Percentiles rank a stretch among this genome's conserved stretches.
phyloP scores from a whole-genome alignment of 2,329 filamentous ascomycete species.

The Nothopassalora personata region DNA sequence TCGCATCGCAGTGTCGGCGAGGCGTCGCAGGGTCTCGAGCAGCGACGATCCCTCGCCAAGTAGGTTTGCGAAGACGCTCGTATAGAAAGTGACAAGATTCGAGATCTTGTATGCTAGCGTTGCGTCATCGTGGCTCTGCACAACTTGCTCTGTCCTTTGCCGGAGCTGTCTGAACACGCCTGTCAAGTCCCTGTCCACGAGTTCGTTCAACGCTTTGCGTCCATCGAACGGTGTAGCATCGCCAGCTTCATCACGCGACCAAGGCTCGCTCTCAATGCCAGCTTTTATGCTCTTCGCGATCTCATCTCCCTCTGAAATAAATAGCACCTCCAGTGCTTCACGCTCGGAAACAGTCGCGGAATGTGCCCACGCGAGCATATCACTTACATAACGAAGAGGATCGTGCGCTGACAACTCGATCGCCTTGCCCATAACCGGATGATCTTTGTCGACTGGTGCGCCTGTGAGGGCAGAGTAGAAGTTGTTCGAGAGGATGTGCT shows the following conservation, averaged over 20 bases:
- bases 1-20: conserved; percentile 71
- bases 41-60: conserved; percentile 65
- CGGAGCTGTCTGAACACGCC: conserved; percentile 79
- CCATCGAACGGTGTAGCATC: conserved; percentile 64
- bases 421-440: conserved; percentile 59
- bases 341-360: conserved; percentile 90
- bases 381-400: conserved; percentile 81
- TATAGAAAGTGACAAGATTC: conserved; percentile 86
- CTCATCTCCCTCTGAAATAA: conserved; percentile 84
- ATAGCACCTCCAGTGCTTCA: conserved; percentile 85
- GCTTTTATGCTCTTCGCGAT: conserved; percentile 76
- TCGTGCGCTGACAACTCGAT: conserved; percentile 94
- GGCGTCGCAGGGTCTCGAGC: conserved; percentile 59
- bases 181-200: conserved; percentile 79
- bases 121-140: conserved; percentile 86
- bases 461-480: conserved; percentile 88
- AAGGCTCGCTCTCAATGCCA: conserved; percentile 76
- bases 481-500: conserved; percentile 78
- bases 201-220: conserved; percentile 70
- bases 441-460: conserved; percentile 53
- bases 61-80: conserved; percentile 74
- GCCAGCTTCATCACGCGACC: conserved; percentile 54
- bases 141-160: conserved; percentile 83
- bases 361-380: conserved; percentile 97
- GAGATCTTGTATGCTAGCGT: conserved; percentile 84